phyloP scores from a whole-genome alignment of 139 green algal genomes.

The Parachlorella kessleri region DNA sequence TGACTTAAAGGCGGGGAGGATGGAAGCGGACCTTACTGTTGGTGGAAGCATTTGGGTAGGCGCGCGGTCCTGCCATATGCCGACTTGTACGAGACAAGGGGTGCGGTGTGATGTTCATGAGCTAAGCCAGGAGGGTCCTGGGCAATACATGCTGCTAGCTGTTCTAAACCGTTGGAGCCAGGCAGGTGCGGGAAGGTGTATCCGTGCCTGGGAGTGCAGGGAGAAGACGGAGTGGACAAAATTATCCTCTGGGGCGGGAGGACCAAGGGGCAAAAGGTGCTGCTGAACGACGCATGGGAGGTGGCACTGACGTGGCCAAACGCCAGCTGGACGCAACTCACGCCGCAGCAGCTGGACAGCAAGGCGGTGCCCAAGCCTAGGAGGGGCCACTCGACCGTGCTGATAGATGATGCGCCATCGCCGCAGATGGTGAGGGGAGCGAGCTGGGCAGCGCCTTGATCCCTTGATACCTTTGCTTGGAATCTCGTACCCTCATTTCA shows the following conservation, averaged over 20 bases:
- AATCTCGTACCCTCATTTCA: background rate
- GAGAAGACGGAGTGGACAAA: background rate
- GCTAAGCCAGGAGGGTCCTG: background rate
- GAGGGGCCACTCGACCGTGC: background rate
- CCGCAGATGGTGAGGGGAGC: background rate
- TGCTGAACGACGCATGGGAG: slow-evolving; percentile 13
- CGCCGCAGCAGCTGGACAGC: background rate
- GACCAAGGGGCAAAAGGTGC: background rate
- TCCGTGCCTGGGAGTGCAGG: background rate
- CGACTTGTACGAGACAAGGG: too few species aligned
- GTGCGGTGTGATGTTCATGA: background rate
- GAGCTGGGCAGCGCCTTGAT: background rate
- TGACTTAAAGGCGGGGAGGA: too few species aligned
- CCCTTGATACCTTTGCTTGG: background rate
- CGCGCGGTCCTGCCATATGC: too few species aligned
- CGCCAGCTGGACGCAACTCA: slow-evolving; percentile 1
- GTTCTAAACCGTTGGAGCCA: background rate
- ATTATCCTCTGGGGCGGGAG: slow-evolving; percentile 1
- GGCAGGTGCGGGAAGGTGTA: background rate
- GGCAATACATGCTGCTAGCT: background rate
- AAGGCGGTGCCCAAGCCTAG: background rate
- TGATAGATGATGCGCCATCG: background rate
- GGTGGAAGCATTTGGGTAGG: background rate
- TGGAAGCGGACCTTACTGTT: too few species aligned
- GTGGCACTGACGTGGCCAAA: background rate